Evolutionary conservation across 106 monocot species (phyloP).

Genomic region (Platanthera guangdongensis): DNA sequence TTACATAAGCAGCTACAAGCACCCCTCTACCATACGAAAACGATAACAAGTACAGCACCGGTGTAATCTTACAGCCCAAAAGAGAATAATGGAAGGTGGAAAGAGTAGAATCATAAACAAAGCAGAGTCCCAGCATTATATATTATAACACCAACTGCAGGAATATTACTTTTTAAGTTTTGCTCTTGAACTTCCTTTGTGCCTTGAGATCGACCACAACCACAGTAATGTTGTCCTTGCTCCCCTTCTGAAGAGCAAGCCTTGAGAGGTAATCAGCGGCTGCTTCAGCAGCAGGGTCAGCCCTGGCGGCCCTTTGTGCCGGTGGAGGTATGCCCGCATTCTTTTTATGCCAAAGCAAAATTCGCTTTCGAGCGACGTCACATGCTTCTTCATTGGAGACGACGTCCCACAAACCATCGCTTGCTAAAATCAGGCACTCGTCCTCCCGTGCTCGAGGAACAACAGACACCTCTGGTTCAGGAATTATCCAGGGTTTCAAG

Average conservation of each 20-base stretch:
- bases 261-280: conserved; percentile 57
- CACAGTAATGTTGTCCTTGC: conserved; percentile 68
- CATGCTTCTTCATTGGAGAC: conserved; percentile 59
- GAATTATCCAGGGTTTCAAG: conserved; percentile 69
- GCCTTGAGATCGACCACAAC: conserved; percentile 27
- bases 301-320: conserved; percentile 9
- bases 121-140: too few relatives aligned
- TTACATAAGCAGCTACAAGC: too few relatives aligned
- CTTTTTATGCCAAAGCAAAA: conserved; percentile 62
- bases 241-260: conserved; percentile 63
- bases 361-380: conserved; percentile 44
- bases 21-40: too few relatives aligned
- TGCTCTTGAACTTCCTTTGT: conserved; percentile 6
- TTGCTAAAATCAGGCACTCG: conserved; percentile 63
- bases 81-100: too few relatives aligned
- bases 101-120: too few relatives aligned
- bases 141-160: too few relatives aligned
- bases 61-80: too few relatives aligned
- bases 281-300: conserved; percentile 49
- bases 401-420: conserved; percentile 63
- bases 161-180: not conserved
- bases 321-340: conserved; percentile 15
- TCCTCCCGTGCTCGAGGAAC: conserved; percentile 38
- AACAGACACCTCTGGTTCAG: conserved; percentile 57
- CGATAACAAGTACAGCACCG: too few relatives aligned